Conservation (phyloP, 768 basidiomycete species). For the Hydnomerulius pinastri region DNA sequence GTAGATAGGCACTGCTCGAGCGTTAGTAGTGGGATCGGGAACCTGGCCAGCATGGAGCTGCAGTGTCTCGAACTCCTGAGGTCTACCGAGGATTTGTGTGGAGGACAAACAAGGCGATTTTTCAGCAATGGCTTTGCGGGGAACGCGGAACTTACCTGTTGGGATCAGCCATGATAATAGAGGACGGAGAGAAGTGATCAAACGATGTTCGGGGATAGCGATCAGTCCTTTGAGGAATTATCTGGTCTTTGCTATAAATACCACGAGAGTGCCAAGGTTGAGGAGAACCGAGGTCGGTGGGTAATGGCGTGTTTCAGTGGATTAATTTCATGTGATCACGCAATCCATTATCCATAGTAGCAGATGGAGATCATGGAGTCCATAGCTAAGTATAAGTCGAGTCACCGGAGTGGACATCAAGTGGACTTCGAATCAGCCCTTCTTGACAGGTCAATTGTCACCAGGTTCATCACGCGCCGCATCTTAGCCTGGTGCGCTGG, state of each 20-base stretch:
- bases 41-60: slow-evolving; percentile 64
- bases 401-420: no score
- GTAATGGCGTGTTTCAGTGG: not conserved
- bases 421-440: no score
- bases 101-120: not conserved
- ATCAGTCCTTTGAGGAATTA: not conserved
- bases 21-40: slow-evolving; percentile 53
- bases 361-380: no score
- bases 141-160: slow-evolving; percentile 17
- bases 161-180: slow-evolving; percentile 25
- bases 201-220: not conserved
- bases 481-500: no score
- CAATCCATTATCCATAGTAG: no score
- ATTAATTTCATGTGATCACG: slow-evolving; percentile 12
- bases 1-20: slow-evolving; percentile 67
- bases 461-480: no score
- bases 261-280: not conserved
- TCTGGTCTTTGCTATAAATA: not conserved
- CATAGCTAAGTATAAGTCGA: not conserved
- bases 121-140: not conserved
- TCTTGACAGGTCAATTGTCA: no score
- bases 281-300: no score
- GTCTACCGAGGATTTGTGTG: slow-evolving; percentile 14
- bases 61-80: slow-evolving; percentile 60
- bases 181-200: not conserved